These are phyloP conservation scores for Coemansia reversa DNA, from an alignment of 192 early-diverging fungal species.

Conservation along the genomic window DNA sequence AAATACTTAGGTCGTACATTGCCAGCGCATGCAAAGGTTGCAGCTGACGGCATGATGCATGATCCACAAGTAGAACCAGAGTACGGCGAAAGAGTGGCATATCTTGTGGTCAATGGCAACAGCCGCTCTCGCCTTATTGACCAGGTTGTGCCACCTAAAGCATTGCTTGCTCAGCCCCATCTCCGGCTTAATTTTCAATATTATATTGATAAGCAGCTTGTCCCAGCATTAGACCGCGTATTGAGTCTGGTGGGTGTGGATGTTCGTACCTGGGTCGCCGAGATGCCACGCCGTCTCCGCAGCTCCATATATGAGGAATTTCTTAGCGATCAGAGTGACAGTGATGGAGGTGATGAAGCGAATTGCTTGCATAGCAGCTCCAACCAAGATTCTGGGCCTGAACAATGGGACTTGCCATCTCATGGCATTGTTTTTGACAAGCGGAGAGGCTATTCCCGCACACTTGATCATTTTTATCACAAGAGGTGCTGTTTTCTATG, in stretches of 20 bases:
- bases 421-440: not conserved
- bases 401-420: not conserved
- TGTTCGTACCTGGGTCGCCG: slow-evolving; percentile 32
- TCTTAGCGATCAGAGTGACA: slow-evolving; percentile 9
- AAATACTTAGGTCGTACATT: slow-evolving; percentile 64
- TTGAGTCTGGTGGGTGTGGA: slow-evolving; percentile 78
- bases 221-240: slow-evolving; percentile 74
- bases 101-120: slow-evolving; percentile 75
- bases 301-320: slow-evolving; percentile 13
- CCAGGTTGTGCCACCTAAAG: slow-evolving; percentile 67
- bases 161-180: slow-evolving; percentile 61
- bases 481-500: slow-evolving; percentile 41
- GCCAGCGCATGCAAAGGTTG: slow-evolving; percentile 72
- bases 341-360: slow-evolving; percentile 4
- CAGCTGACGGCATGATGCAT: slow-evolving; percentile 61
- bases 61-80: slow-evolving; percentile 80
- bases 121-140: slow-evolving; percentile 68
- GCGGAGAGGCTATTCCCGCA: slow-evolving; percentile 11
- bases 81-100: slow-evolving; percentile 87
- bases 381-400: not conserved
- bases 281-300: slow-evolving; percentile 31
- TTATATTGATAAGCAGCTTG: slow-evolving; percentile 84
- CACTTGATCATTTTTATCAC: slow-evolving; percentile 44
- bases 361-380: not conserved
- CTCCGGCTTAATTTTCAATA: slow-evolving; percentile 74